Percentiles rank a stretch among this genome's conserved stretches.
Conservation (phyloP, 768 basidiomycete species). For the Exsudoporus frostii region DNA sequence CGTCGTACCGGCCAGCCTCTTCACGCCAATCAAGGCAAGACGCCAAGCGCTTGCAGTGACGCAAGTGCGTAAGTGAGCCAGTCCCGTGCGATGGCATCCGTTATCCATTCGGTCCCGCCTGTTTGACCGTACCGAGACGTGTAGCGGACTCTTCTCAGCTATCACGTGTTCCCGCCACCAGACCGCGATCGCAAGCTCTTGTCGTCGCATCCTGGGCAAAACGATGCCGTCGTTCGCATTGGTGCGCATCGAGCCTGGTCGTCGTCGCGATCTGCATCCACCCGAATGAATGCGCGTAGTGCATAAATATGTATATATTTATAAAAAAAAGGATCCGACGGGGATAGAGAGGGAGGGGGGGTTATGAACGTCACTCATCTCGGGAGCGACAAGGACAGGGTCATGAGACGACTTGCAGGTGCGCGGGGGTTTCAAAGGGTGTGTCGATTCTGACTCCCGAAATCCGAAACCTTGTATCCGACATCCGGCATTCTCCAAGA, state of each 20-base stretch:
- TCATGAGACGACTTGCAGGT: neutral
- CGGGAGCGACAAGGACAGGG: slow-evolving; percentile 25
- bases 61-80: slow-evolving; percentile 5
- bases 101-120: slow-evolving; percentile 1
- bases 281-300: neutral
- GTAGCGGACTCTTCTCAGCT: slow-evolving; percentile 9
- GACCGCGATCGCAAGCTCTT: slow-evolving; percentile 23
- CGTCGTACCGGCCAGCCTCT: neutral
- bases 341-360: slow-evolving; percentile 15
- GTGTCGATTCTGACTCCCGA: slow-evolving; percentile 5
- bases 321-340: slow-evolving; percentile 10
- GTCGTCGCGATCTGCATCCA: slow-evolving; percentile 8
- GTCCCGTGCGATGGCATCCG: neutral
- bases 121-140: slow-evolving; percentile 1
- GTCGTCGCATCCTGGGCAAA: slow-evolving; percentile 4
- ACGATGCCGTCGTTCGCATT: neutral
- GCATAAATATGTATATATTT: slow-evolving; percentile 1
- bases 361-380: slow-evolving; percentile 17
- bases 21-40: neutral
- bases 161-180: slow-evolving; percentile 24
- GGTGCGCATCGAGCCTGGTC: slow-evolving; percentile 2
- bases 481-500: slow-evolving; percentile 17
- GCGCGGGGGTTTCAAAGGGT: neutral
- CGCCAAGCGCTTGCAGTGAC: slow-evolving; percentile 1
- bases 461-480: slow-evolving; percentile 3